phyloP scores from a whole-genome alignment of 2,329 filamentous ascomycete species.

The Beauveria sp. region DNA sequence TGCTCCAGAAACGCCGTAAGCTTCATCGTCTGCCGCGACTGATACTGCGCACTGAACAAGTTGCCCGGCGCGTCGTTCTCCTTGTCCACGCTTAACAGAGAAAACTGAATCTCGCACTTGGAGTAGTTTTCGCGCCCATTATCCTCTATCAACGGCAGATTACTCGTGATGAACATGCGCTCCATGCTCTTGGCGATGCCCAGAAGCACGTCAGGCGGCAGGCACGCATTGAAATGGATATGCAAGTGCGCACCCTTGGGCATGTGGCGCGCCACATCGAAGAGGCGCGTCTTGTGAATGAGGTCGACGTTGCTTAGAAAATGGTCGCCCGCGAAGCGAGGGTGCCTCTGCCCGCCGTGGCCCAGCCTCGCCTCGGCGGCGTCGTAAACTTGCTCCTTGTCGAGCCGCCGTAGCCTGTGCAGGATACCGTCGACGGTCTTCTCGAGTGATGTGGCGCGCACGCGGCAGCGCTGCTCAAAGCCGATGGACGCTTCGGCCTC shows the following conservation, averaged over 20 bases:
- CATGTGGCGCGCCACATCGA: conserved; percentile 47
- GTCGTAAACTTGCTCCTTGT: conserved; percentile 30
- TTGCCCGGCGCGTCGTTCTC: conserved; percentile 29
- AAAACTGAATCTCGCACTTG: conserved; percentile 55
- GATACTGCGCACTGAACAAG: conserved; percentile 44
- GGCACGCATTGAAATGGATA: conserved; percentile 71
- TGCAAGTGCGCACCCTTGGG: conserved; percentile 69
- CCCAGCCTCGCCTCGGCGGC: conserved; percentile 25
- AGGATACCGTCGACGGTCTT: conserved; percentile 31
- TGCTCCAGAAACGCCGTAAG: conserved; percentile 33
- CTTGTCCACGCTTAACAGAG: conserved; percentile 30
- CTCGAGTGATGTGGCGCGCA: conserved; percentile 27
- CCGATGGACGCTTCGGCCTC: neutral
- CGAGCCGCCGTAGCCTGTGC: conserved; percentile 27
- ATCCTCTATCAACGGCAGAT: conserved; percentile 34
- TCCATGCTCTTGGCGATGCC: conserved; percentile 45
- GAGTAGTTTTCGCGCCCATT: conserved; percentile 37
- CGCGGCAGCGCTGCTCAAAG: conserved; percentile 33
- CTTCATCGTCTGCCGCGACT: conserved; percentile 34
- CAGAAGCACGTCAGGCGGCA: conserved; percentile 53
- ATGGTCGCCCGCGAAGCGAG: conserved; percentile 44
- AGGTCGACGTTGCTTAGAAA: conserved; percentile 48
- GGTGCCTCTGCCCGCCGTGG: conserved; percentile 35
- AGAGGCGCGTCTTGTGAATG: conserved; percentile 49
- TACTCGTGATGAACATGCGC: conserved; percentile 63